Percentiles rank a stretch among this genome's conserved stretches.
Conservation (phyloP, 1,139 yeast species). For the Scheffersomyces titani region DNA sequence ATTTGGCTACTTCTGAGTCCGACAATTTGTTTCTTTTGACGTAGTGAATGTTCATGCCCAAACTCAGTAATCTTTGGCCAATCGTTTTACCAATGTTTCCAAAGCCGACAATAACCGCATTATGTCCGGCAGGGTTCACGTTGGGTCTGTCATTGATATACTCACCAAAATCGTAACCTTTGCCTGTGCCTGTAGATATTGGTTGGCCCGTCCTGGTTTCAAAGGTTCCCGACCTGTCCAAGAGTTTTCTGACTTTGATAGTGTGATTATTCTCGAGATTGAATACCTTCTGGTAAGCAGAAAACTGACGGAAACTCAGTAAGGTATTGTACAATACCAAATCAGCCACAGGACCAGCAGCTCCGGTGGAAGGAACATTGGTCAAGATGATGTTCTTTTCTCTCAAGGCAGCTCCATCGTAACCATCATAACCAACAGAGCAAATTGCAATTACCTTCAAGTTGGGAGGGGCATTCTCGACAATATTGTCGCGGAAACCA, state of each 20-base stretch:
- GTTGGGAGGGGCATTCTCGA: conserved; percentile 51
- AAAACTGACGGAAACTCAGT: conserved; percentile 62
- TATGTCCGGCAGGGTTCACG: conserved; percentile 56
- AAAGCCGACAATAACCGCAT: conserved; percentile 72
- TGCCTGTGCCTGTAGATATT: conserved; percentile 25
- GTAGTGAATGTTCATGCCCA: conserved; percentile 72
- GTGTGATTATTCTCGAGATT: conserved; percentile 36
- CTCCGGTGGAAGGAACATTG: conserved; percentile 63
- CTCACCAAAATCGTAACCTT: conserved; percentile 48
- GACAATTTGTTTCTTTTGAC: conserved; percentile 56
- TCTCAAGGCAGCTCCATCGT: conserved; percentile 45
- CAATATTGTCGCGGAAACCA: conserved; percentile 47
- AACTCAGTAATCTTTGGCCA: conserved; percentile 52
- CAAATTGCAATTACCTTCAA: conserved; percentile 63
- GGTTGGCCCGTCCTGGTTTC: conserved; percentile 39
- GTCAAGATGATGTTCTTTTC: conserved; percentile 55
- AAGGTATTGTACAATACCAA: conserved; percentile 62
- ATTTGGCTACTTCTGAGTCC: conserved; percentile 28
- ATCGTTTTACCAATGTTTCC: conserved; percentile 75
- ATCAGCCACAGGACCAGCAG: conserved; percentile 79
- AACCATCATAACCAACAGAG: conserved; percentile 70
- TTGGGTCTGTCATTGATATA: conserved; percentile 34
- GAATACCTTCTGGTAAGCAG: conserved; percentile 48
- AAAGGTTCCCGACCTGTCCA: conserved; percentile 33
- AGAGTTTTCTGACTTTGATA: conserved; percentile 35